phyloP scores from a whole-genome alignment of 1,284 basidiomycete genomes.

The Ganoderma boninense region DNA sequence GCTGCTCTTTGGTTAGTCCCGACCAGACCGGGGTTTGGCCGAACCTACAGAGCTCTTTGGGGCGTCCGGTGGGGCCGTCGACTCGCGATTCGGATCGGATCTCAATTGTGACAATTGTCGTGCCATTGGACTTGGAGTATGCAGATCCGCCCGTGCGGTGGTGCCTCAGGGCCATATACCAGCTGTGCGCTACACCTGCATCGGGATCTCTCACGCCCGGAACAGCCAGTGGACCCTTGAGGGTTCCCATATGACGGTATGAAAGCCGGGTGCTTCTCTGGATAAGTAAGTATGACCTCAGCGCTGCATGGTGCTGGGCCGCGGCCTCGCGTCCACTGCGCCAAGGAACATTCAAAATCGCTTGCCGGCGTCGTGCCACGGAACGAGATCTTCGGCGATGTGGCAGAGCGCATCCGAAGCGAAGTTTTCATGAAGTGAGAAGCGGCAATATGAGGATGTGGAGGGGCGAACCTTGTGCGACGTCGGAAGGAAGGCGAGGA shows the following conservation, averaged over 20 bases:
- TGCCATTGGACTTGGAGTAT: background rate
- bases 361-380: background rate
- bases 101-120: background rate
- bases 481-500: background rate
- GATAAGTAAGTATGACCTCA: background rate
- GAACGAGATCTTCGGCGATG: background rate
- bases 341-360: conserved; percentile 5
- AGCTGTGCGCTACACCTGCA: background rate
- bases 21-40: too few species aligned
- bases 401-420: background rate
- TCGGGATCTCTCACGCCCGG: background rate
- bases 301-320: background rate
- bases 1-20: background rate
- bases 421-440: background rate
- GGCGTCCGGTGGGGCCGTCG: background rate
- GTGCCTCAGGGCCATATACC: background rate
- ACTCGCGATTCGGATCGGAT: too few species aligned
- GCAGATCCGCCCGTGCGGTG: background rate
- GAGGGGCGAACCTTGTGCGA: conserved; percentile 11
- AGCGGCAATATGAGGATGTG: background rate
- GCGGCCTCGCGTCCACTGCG: background rate
- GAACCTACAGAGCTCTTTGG: too few species aligned
- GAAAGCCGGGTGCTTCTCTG: conserved; percentile 3
- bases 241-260: background rate
- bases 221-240: background rate